A percentile compares a stretch with the other conserved stretches of the same genome.
Evolutionary conservation across 345 rosid species (phyloP).

Genomic region (Draba incana): DNA sequence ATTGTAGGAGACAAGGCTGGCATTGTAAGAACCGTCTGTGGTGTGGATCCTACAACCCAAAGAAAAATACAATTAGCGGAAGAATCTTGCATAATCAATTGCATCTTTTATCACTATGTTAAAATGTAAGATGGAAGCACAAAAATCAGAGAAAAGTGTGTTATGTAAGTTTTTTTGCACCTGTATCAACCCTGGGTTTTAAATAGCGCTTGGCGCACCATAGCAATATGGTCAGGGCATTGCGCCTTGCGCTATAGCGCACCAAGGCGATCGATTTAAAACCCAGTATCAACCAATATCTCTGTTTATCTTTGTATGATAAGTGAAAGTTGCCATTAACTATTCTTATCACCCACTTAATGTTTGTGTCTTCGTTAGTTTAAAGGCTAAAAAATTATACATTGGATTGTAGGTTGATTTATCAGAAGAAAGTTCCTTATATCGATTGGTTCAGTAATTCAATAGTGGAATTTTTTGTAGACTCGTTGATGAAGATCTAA

Average conservation of each 20-base stretch:
- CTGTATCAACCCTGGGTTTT: too few species aligned
- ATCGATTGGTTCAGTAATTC: constrained; percentile 17
- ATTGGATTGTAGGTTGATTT: neutral
- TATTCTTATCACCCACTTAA: constrained; percentile 6
- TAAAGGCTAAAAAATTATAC: constrained; percentile 11
- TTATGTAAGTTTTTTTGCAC: constrained; percentile 11
- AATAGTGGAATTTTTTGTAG: neutral
- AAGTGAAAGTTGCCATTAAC: neutral
- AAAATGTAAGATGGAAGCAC: constrained; percentile 10
- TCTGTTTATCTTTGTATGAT: neutral
- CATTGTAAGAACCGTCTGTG: constrained; percentile 77
- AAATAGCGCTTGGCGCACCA: too few species aligned
- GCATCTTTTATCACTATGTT: neutral
- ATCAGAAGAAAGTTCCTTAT: constrained; percentile 8
- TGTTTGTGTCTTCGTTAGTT: neutral
- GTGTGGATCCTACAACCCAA: constrained; percentile 66
- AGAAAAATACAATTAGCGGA: constrained; percentile 32
- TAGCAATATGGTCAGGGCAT: too few species aligned
- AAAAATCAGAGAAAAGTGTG: constrained; percentile 17
- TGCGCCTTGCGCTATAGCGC: too few species aligned
- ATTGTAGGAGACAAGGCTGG: constrained; percentile 99
- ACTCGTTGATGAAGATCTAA: constrained; percentile 1
- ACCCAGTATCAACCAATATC: constrained; percentile 12
- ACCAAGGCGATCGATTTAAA: too few species aligned
- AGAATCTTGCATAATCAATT: constrained; percentile 3